phyloP scores from a whole-genome alignment of 495 filamentous ascomycete genomes.

The Neurospora tetrasperma region DNA sequence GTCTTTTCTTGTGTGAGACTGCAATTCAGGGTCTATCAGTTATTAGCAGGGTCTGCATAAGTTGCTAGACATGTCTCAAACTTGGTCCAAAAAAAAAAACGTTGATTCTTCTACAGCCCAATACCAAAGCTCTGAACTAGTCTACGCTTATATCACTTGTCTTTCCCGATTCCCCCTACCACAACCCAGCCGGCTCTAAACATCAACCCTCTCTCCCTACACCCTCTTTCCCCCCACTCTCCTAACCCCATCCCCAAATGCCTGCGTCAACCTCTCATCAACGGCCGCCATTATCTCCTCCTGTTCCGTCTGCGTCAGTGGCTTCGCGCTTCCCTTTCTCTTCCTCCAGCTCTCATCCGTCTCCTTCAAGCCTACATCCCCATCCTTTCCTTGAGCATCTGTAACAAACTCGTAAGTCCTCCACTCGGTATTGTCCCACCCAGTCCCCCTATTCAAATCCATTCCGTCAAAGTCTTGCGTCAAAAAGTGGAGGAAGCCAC shows the following conservation, averaged over 20 bases:
- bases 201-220: not conserved
- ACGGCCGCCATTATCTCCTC: constrained; percentile 26
- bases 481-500: constrained; percentile 51
- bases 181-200: not conserved
- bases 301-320: constrained; percentile 36
- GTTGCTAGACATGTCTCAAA: too few species aligned
- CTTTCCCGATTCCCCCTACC: not conserved
- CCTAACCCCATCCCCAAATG: constrained; percentile 12
- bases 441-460: constrained; percentile 52
- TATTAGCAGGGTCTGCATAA: not conserved
- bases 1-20: not conserved
- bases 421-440: constrained; percentile 78
- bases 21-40: not conserved
- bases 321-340: constrained; percentile 38
- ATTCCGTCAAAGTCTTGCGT: constrained; percentile 73
- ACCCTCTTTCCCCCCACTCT: not conserved
- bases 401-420: constrained; percentile 59
- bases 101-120: too few species aligned
- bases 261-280: constrained; percentile 17
- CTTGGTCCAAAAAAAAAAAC: too few species aligned
- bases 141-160: too few species aligned
- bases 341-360: constrained; percentile 46
- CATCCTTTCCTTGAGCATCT: constrained; percentile 11
- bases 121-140: too few species aligned
- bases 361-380: constrained; percentile 49